Evolutionary conservation across 176 grass and related monocot species (phyloP).

Genomic region (Phoenix roebelenii): DNA sequence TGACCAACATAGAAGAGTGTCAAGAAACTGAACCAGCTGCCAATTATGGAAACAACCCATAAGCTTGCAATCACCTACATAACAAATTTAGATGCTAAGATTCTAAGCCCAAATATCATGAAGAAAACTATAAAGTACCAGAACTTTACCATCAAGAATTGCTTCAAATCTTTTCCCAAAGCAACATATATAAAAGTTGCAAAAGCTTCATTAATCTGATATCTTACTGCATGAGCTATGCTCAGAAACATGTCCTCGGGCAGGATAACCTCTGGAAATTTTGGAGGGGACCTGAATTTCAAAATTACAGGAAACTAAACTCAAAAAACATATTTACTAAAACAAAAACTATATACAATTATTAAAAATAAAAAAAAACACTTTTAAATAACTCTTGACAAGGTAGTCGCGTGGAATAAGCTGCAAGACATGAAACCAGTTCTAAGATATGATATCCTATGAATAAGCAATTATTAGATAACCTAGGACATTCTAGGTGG

Average conservation of each 20-base stretch:
- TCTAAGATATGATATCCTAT: too few species aligned
- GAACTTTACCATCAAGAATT: conserved; percentile 43
- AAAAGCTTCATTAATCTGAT: conserved; percentile 83
- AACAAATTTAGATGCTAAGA: not conserved
- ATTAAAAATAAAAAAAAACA: too few species aligned
- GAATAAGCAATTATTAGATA: too few species aligned
- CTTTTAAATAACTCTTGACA: too few species aligned
- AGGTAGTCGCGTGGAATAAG: too few species aligned
- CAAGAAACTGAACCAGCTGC: conserved; percentile 82
- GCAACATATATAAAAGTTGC: conserved; percentile 54
- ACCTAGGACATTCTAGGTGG: too few species aligned
- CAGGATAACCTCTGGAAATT: conserved; percentile 59
- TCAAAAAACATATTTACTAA: too few species aligned
- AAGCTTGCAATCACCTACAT: conserved; percentile 48
- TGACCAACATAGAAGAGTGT: conserved; percentile 72
- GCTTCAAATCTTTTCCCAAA: conserved; percentile 69
- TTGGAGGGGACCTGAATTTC: conserved; percentile 60
- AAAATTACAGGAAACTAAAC: not conserved
- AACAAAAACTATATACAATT: too few species aligned
- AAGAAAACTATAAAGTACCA: not conserved
- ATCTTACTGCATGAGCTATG: conserved; percentile 37
- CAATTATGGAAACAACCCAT: conserved; percentile 73
- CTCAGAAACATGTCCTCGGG: conserved; percentile 43
- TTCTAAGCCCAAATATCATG: not conserved
- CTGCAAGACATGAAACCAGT: too few species aligned